phyloP scores from a whole-genome alignment of 2,329 filamentous ascomycete species.

The Boeremia exigua region DNA sequence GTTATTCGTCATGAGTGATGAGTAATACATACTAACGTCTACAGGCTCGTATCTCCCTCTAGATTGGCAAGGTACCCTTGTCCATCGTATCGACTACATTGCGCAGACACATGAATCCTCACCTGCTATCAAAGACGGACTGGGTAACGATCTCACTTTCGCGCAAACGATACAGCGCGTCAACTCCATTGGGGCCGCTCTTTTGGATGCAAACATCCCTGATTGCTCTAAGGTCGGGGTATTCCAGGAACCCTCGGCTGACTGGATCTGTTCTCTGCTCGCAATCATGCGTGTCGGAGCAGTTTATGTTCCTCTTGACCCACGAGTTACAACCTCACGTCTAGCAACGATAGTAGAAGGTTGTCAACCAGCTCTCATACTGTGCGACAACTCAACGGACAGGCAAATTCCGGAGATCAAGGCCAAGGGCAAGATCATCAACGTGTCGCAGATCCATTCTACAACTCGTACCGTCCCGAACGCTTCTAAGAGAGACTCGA shows the following conservation, averaged over 20 bases:
- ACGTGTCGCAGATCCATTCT: not conserved
- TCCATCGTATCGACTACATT: too few species aligned
- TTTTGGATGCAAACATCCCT: not conserved
- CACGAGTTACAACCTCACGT: too few species aligned
- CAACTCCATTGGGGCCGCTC: not conserved
- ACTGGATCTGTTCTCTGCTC: not conserved
- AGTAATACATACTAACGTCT: too few species aligned
- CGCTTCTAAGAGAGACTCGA: not conserved
- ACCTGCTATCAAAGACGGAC: not conserved
- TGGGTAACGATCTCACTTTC: not conserved
- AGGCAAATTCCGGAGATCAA: too few species aligned
- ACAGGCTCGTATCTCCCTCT: too few species aligned
- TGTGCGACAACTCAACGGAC: not conserved
- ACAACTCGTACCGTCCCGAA: not conserved
- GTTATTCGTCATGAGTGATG: too few species aligned
- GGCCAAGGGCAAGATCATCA: not conserved
- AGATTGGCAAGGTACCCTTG: too few species aligned
- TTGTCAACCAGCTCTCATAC: not conserved
- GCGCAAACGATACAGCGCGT: not conserved
- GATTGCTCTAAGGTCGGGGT: not conserved
- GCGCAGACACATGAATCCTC: too few species aligned
- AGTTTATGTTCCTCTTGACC: not conserved
- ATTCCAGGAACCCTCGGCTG: not conserved
- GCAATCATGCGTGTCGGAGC: not conserved
- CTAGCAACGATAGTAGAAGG: not conserved